These are phyloP conservation scores for Melampsora medusae DNA, from an alignment of 1,284 basidiomycete genomes.

Conservation along the genomic window DNA sequence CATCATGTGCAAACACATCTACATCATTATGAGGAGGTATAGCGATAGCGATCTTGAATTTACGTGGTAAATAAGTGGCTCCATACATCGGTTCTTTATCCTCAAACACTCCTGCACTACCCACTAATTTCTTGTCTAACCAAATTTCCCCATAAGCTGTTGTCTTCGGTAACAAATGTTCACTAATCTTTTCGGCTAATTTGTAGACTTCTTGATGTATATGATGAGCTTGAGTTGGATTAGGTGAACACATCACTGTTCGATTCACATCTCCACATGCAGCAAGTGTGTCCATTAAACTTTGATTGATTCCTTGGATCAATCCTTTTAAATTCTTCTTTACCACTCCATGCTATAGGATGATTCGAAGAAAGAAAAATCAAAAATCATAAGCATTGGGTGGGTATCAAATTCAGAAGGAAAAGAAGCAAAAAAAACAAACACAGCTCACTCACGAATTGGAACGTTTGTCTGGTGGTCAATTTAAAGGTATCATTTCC, in stretches of 20 bases:
- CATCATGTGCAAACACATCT: constrained; percentile 91
- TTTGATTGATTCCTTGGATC: constrained; percentile 93
- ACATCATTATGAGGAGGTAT: constrained; percentile 96
- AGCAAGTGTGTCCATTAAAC: constrained; percentile 88
- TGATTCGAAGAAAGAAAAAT: no score
- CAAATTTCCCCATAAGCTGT: constrained; percentile 98
- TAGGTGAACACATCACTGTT: constrained; percentile 77
- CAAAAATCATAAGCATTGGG: no score
- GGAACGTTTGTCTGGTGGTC: constrained; percentile 98
- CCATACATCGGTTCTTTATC: constrained; percentile 97
- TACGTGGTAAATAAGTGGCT: constrained; percentile 82
- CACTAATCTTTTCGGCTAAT: constrained; percentile 81
- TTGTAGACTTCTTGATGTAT: constrained; percentile 81
- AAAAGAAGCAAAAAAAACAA: no score
- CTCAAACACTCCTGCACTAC: constrained; percentile 83
- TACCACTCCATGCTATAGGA: constrained; percentile 92
- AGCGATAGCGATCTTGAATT: constrained; percentile 97
- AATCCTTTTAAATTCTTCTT: constrained; percentile 93
- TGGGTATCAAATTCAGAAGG: no score
- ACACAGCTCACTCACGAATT: constrained; percentile 65
- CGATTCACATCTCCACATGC: constrained; percentile 98
- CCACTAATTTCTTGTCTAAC: constrained; percentile 86
- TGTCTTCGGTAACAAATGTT: constrained; percentile 83
- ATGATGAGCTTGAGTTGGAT: constrained; percentile 79
- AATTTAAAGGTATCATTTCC: constrained; percentile 94